Evolutionary conservation across 257 asterid genomes (phyloP), one percentile per base, ranked within the genome.

Genomic region (Ligustrum vulgare): DNA sequence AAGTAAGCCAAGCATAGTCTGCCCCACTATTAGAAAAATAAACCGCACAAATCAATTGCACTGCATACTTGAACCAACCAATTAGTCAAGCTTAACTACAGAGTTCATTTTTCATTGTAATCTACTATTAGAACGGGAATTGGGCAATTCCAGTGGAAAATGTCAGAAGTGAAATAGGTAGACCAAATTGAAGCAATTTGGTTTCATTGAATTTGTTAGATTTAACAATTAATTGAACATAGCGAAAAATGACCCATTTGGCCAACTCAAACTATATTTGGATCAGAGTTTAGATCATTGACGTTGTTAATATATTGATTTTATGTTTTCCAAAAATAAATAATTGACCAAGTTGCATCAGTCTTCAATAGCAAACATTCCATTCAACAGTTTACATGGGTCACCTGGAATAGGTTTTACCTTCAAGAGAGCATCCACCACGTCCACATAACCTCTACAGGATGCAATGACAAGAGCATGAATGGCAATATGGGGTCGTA

Each of bases 401-500:
- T 32, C 64, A 56, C 64, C 32, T n/a, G 28, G 64, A 22, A 56
- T n/a, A 16, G 49, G 62, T 22, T 65, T 75, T 80, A 92, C 97
- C 96, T 87, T 84, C 75, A 87, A 41, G 72, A 92, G 89, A 81
- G 86, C 56, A 74, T 79, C 88, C 69, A 87, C 90, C 76, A 90
- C 88, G 77, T 89, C 86, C 66, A 77, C 80, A 71, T 82, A 92
- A 58, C 96, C 95, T 82, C 96, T 84, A 74, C 89, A 84, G 77
- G 93, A 89, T 72, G 96, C 97, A 75, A 85, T 85, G 77, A 87
- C 90, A 51, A 90, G 90, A 80, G 93, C 93, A 77, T 89, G 91
- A 66, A 82, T 84, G 20, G 93, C 97, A 64, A 81, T 75, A 34
- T 86, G 89, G 39, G 96, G 93, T 67, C 97, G 88, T 78, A 92